A percentile compares a stretch with the other conserved stretches of the same genome.
phyloP scores from a whole-genome alignment of 1,284 basidiomycete species.

The Cerioporus squamosus region DNA sequence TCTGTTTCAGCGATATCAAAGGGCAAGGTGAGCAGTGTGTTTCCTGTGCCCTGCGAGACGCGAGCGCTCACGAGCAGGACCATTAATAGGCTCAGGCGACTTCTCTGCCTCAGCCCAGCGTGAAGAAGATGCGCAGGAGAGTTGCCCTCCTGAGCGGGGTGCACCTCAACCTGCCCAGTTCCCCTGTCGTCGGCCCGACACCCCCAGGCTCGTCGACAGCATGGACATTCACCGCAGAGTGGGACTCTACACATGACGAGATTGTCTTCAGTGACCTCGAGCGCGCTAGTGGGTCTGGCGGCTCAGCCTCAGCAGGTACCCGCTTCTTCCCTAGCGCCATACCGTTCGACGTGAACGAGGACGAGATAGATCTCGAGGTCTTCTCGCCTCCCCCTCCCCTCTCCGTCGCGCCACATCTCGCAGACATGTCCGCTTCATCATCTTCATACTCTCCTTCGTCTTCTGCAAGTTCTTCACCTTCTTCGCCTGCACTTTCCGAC shows the following conservation, averaged over 20 bases:
- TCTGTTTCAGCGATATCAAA: constrained; percentile 8
- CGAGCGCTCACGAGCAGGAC: background rate
- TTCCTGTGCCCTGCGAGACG: background rate
- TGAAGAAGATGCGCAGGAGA: constrained; percentile 37
- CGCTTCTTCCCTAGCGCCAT: constrained; percentile 25
- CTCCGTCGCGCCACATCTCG: constrained; percentile 9
- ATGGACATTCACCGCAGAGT: constrained; percentile 38
- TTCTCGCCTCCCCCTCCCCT: constrained; percentile 10
- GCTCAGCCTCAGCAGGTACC: constrained; percentile 13
- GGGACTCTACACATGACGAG: constrained; percentile 31
- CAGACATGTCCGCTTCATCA: constrained; percentile 14
- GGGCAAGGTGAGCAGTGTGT: constrained; percentile 14
- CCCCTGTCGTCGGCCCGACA: constrained; percentile 26
- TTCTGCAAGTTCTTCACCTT: constrained; percentile 22
- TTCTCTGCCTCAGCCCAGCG: constrained; percentile 26
- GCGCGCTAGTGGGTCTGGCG: background rate
- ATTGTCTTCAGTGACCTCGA: constrained; percentile 35
- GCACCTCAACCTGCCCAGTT: constrained; percentile 31
- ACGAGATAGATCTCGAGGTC: constrained; percentile 25
- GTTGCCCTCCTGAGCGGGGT: constrained; percentile 32
- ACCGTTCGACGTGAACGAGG: constrained; percentile 33
- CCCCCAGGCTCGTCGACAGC: constrained; percentile 28
- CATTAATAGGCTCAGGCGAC: constrained; percentile 6
- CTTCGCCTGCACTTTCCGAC: constrained; percentile 28
- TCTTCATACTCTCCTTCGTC: constrained; percentile 8